Percentiles rank a stretch among this genome's conserved stretches.
Evolutionary conservation across 2,329 filamentous ascomycete species (phyloP).

Genomic region (Mollisiaceae sp.): DNA sequence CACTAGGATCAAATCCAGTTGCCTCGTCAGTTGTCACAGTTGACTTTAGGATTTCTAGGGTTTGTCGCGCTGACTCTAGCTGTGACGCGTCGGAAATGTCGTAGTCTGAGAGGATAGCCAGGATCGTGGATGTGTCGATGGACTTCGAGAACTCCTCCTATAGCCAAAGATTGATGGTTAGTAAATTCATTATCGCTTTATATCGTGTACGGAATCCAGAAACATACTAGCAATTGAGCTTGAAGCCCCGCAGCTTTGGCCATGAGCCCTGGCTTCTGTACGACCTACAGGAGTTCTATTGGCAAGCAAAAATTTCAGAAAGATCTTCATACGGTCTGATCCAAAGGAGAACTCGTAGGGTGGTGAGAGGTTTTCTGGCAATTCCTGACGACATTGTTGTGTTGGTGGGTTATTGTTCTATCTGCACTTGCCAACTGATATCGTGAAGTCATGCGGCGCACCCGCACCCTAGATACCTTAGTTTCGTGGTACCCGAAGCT

Average conservation of each 20-base stretch:
- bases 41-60: slow-evolving; percentile 69
- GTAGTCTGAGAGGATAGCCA: slow-evolving; percentile 77
- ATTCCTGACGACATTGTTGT: neutral
- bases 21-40: slow-evolving; percentile 71
- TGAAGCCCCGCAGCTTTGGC: slow-evolving; percentile 18
- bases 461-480: neutral
- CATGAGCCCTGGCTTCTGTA: neutral
- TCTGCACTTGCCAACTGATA: neutral
- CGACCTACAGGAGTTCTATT: neutral
- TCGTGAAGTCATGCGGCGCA: slow-evolving; percentile 12
- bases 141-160: slow-evolving; percentile 72
- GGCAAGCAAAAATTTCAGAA: slow-evolving; percentile 1
- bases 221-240: slow-evolving; percentile 26
- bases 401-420: neutral
- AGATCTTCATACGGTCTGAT: slow-evolving; percentile 6
- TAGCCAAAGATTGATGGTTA: neutral
- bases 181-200: neutral
- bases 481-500: neutral
- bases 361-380: neutral
- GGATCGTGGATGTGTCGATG: slow-evolving; percentile 78
- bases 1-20: slow-evolving; percentile 79
- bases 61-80: slow-evolving; percentile 58
- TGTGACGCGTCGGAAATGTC: slow-evolving; percentile 61
- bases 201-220: neutral
- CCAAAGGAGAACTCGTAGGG: neutral